These are phyloP conservation scores for Syncephalis fuscata DNA, from an alignment of 371 early-diverging fungal species.

Conservation along the genomic window DNA sequence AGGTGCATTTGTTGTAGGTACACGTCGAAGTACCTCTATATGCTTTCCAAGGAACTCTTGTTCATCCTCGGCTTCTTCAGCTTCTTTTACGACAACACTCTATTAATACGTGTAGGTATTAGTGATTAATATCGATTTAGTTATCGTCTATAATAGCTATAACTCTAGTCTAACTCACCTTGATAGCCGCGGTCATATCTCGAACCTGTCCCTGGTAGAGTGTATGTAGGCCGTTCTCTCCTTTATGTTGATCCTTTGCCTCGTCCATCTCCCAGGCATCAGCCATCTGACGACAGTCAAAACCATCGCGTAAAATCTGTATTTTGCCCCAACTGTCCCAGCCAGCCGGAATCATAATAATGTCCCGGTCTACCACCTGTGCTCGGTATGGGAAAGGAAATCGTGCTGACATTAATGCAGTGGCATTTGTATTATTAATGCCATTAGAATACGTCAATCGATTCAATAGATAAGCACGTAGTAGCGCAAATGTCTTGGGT, in stretches of 20 bases:
- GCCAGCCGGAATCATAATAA: constrained; percentile 74
- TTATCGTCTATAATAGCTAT: background rate
- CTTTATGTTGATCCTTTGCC: constrained; percentile 8
- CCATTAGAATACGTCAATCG: constrained; percentile 27
- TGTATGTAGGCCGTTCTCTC: constrained; percentile 1
- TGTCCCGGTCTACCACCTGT: constrained; percentile 74
- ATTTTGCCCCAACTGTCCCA: constrained; percentile 90
- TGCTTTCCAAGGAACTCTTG: constrained; percentile 66
- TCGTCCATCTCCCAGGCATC: constrained; percentile 36
- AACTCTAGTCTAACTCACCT: constrained; percentile 14
- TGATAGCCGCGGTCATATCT: constrained; percentile 20
- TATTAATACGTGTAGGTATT: background rate
- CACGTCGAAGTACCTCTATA: constrained; percentile 40
- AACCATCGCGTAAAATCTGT: constrained; percentile 48
- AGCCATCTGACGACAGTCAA: constrained; percentile 39
- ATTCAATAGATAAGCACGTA: constrained; percentile 73
- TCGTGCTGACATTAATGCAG: constrained; percentile 17
- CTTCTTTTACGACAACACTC: constrained; percentile 15
- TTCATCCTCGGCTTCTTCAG: constrained; percentile 58
- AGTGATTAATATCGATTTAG: background rate
- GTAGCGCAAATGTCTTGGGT: constrained; percentile 53
- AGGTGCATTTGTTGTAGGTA: constrained; percentile 5
- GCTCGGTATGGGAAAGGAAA: constrained; percentile 47
- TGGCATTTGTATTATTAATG: background rate
- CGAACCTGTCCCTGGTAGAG: constrained; percentile 3